Percentiles rank a stretch among this genome's conserved stretches.
phyloP scores from a whole-genome alignment of 1,284 basidiomycete species.

The Xanthoconium separans region DNA sequence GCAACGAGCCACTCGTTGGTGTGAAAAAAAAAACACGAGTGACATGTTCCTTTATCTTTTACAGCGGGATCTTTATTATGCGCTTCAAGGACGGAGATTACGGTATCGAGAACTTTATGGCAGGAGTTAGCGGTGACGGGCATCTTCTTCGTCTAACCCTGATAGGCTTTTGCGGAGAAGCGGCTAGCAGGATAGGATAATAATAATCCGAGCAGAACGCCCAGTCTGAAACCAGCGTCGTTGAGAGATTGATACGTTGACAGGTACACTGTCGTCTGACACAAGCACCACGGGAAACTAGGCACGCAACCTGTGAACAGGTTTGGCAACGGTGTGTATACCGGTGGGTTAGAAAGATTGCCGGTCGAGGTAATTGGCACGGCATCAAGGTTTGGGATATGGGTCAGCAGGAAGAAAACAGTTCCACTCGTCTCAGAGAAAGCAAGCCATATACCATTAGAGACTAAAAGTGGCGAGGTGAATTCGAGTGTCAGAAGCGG shows the following conservation, averaged over 20 bases:
- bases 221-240: conserved; percentile 1
- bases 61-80: conserved; percentile 18
- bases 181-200: conserved; percentile 19
- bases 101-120: conserved; percentile 25
- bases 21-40: conserved; percentile 2
- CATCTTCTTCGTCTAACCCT: conserved; percentile 19
- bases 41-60: conserved; percentile 9
- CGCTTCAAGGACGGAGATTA: conserved; percentile 33
- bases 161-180: conserved; percentile 35
- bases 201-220: conserved; percentile 11
- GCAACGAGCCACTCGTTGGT: conserved; percentile 5
- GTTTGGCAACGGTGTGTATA: not conserved
- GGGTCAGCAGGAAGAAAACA: conserved; percentile 4
- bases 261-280: not conserved
- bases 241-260: not conserved
- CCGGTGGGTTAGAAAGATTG: conserved; percentile 11
- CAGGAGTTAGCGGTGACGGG: conserved; percentile 30
- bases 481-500: conserved; percentile 16
- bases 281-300: conserved; percentile 12
- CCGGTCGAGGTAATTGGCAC: conserved; percentile 10
- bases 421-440: conserved; percentile 8
- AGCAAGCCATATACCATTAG: conserved; percentile 8
- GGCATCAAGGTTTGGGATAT: conserved; percentile 15
- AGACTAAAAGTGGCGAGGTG: conserved; percentile 23
- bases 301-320: conserved; percentile 19